Evolutionary conservation across 1,284 basidiomycete genomes (phyloP), one percentile per base, ranked within the genome.

Genomic region (Ustilago xerochloae): DNA sequence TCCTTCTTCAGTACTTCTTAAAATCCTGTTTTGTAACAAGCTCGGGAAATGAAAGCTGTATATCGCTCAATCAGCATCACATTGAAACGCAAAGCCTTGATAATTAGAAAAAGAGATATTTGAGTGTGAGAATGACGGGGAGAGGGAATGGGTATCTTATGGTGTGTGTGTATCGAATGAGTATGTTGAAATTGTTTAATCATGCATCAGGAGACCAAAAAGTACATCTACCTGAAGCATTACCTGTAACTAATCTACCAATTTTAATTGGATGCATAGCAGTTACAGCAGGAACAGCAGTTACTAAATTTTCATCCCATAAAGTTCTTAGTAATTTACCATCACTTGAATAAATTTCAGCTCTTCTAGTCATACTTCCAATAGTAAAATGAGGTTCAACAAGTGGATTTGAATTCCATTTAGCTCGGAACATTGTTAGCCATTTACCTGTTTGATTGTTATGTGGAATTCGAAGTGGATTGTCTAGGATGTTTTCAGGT

Each of bases 401-500:
- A 9, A 55, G 26, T 1, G 81, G 53, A 36, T 82, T 81, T n/a
- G 38, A 54, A 49, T 80, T 67, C 79, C 81, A 83, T 20, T 50
- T 56, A 2, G 77, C 79, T 3, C 82, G 67, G 69, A 84, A 83
- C 30, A 82, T 66, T n/a, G 81, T 84, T 20, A 84, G 70, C 82
- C 82, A 84, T 47, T 78, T 79, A 18, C 82, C 82, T 2, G 82
- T 84, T 29, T 83, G 80, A 45, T 84, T 84, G 70, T 84, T 84
- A 62, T 84, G 82, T 7, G 76, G 72, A 20, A 84, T 63, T 12
- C 49, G 58, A 6, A 32, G 51, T 0, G 77, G 75, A 7, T 58
- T 41, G 8, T 48, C 58, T 2, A 82, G 72, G 2, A 78, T 24
- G 47, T 82, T 70, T 16, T 71, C 22, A 2, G 73, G 77, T 38